These are phyloP conservation scores for Fusarium sp. DNA, from an alignment of 2,329 filamentous ascomycete species.

Conservation along the genomic window DNA sequence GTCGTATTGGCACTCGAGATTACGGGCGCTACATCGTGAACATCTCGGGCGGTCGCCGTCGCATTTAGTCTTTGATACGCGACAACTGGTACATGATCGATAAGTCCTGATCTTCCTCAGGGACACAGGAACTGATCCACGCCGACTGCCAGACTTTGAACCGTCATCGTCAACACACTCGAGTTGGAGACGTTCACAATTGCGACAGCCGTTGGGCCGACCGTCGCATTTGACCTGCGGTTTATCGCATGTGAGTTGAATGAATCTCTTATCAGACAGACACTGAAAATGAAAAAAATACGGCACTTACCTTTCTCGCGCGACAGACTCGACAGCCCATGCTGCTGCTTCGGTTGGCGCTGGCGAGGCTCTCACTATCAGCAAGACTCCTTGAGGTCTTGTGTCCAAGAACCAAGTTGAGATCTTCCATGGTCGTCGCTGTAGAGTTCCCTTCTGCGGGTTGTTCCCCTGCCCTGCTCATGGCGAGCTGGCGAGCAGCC, in stretches of 20 bases:
- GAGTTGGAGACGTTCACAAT: slow-evolving; percentile 56
- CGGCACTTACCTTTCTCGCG: slow-evolving; percentile 51
- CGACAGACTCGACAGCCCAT: slow-evolving; percentile 56
- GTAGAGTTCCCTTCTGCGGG: background rate
- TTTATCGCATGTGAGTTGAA: slow-evolving; percentile 29
- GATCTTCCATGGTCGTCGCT: slow-evolving; percentile 25
- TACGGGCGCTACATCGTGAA: slow-evolving; percentile 49
- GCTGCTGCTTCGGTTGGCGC: slow-evolving; percentile 32
- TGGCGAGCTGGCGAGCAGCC: slow-evolving; percentile 45
- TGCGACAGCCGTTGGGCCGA: slow-evolving; percentile 55
- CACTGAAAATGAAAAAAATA: background rate
- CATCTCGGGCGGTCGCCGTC: slow-evolving; percentile 54
- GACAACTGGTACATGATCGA: slow-evolving; percentile 53
- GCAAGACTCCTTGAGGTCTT: slow-evolving; percentile 31
- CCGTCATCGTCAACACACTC: slow-evolving; percentile 53
- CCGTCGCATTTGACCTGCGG: slow-evolving; percentile 55
- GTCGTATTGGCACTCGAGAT: slow-evolving; percentile 52
- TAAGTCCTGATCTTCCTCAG: slow-evolving; percentile 55
- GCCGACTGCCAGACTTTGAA: slow-evolving; percentile 37
- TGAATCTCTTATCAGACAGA: background rate
- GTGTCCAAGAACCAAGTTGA: slow-evolving; percentile 15
- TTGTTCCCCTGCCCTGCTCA: slow-evolving; percentile 34
- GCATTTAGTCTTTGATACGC: slow-evolving; percentile 56
- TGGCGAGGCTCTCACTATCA: slow-evolving; percentile 24
- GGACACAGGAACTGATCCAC: slow-evolving; percentile 42